Conservation (phyloP, 306 rosid genomes). For the Luffa aegyptiaca region DNA sequence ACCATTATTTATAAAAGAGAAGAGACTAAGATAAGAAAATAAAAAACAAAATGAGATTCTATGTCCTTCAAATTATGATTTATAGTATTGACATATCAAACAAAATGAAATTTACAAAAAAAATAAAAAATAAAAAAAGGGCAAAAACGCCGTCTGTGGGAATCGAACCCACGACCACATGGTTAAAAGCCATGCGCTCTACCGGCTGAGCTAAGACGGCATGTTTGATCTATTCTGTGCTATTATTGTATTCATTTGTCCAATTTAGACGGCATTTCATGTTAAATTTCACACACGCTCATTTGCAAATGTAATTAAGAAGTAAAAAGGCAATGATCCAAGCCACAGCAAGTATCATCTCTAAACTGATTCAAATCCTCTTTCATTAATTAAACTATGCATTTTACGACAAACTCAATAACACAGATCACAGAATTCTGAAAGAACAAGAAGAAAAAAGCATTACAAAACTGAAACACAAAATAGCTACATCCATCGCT, state of each 20-base stretch:
- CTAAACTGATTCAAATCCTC: neutral
- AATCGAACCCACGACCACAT: slow-evolving; percentile 5
- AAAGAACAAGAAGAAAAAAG: neutral
- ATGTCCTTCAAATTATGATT: too few species aligned
- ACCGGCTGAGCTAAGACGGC: slow-evolving; percentile 9
- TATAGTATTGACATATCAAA: too few species aligned
- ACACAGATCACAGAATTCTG: slow-evolving; percentile 3
- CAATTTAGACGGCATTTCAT: too few species aligned
- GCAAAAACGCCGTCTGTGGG: neutral
- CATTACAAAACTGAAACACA: slow-evolving; percentile 2
- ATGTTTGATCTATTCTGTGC: neutral
- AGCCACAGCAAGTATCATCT: neutral
- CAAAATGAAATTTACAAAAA: too few species aligned
- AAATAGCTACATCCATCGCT: neutral
- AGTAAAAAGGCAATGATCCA: too few species aligned
- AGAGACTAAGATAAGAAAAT: neutral
- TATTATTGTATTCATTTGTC: too few species aligned
- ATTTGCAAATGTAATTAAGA: neutral
- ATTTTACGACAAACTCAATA: neutral
- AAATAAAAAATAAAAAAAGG: too few species aligned
- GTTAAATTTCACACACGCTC: neutral
- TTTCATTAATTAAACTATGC: neutral
- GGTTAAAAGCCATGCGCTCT: slow-evolving; percentile 8
- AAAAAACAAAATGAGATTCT: too few species aligned
- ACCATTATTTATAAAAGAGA: too few species aligned